Conservation (phyloP, 1,284 basidiomycete species). For the Mycena citricolor region DNA sequence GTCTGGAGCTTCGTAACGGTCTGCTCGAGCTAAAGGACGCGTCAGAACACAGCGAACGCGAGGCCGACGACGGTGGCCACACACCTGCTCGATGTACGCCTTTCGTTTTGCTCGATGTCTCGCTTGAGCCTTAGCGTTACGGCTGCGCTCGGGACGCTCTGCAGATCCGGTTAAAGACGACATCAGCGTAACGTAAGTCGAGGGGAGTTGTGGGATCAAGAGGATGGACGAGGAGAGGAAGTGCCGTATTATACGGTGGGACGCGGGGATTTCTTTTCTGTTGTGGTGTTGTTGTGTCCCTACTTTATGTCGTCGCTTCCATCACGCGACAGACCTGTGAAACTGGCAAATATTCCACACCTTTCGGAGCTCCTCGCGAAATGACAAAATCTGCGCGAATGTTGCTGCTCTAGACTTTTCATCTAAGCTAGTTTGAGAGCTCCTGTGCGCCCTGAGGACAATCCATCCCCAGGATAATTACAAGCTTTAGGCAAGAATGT, state of each 20-base stretch:
- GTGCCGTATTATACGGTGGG: constrained; percentile 18
- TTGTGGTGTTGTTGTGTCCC: no score
- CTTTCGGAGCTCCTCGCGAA: constrained; percentile 6
- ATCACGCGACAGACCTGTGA: constrained; percentile 20
- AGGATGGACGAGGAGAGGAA: constrained; percentile 32
- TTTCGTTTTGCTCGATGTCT: constrained; percentile 90
- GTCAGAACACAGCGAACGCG: constrained; percentile 10
- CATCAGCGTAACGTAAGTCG: constrained; percentile 37
- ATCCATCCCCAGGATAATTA: not conserved
- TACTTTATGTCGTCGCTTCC: constrained; percentile 20
- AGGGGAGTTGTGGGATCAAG: constrained; percentile 29
- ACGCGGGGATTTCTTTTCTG: constrained; percentile 3
- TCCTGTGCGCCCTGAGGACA: not conserved
- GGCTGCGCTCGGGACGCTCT: constrained; percentile 73
- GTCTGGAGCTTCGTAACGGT: constrained; percentile 79
- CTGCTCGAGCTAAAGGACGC: constrained; percentile 61
- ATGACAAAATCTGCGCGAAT: not conserved
- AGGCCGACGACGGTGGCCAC: constrained; percentile 26
- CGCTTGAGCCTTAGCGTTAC: constrained; percentile 88
- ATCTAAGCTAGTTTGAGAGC: constrained; percentile 20
- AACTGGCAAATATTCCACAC: constrained; percentile 15
- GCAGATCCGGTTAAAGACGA: constrained; percentile 32
- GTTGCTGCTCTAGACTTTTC: constrained; percentile 9
- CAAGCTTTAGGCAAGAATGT: not conserved
- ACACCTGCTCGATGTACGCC: constrained; percentile 87